Base-by-base conservation (phyloP, 2,329 filamentous ascomycete genomes). In the Fusarium liriodendri region DNA sequence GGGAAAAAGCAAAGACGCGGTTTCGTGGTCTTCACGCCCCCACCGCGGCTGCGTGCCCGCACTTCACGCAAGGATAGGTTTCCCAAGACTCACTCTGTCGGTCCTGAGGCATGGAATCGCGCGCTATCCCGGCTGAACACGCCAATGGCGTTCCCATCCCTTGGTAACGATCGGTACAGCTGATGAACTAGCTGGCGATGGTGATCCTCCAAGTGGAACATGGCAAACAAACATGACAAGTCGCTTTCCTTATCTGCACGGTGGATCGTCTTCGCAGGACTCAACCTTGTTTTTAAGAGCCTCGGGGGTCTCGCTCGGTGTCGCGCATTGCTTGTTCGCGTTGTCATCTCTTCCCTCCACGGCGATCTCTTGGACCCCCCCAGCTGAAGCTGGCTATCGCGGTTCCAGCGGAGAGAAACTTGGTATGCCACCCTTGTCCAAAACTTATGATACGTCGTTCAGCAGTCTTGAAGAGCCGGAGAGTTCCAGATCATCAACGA, bases 331-430 rank as follows among this genome's bases (percentile, higher is more conserved):
- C 60, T 76, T 72, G 40, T 61, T 71, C 59, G 74, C 67, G 72
- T 70, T 72, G 68, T 78, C 66, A n/a, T 71, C 76, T 78, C 76
- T 77, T 78, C 67, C 62, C 76, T 78, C 76, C 67, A 38, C 37
- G 58, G 22, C 42, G 45, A 76, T 74, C 66, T 33, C 50, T 18
- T 52, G 20, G 14, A 52, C 45, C 47, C 54, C 47, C 54, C 69
- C 63, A 64, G 33, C 27, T 50, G 16, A 40, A 37, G 55, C 66
- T 58, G 62, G 58, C 35, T 64, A 55, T 73, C 61, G 50, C 40
- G 66, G 55, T 62, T 68, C 47, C 66, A 25, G 29, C 35, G 54
- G 54, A 62, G 42, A 55, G 61, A 27, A 22, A 38, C 55, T 54
- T 61, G 68, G 54, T 64, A 55, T 60, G 29, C 42, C 47, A 52